Base-by-base conservation (phyloP, 1,139 yeast species). In the Ogataea hybrid region DNA sequence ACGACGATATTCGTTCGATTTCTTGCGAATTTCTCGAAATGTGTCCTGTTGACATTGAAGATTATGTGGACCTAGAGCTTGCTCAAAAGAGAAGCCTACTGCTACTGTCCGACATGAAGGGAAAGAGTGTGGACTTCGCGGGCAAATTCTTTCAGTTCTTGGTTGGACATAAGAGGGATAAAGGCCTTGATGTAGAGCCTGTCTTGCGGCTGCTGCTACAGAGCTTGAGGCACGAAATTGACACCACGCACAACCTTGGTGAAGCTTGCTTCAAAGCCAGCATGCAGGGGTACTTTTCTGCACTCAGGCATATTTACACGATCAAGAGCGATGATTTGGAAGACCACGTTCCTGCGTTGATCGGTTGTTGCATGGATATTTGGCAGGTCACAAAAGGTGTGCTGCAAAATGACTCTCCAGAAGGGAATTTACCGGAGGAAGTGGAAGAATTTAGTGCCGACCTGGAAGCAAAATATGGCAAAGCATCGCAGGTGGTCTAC, bases 101-200 rank as follows among this genome's bases (percentile, higher is more conserved):
- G 0, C 65, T 81, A 58, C 61, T 87, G 37, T 56, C 66, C 5
- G 80, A 79, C 38, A 67, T 77, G 51, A 77, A 80, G 36, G 94
- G 90, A 17, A 75, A 89, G 44, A 78, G 73, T 47, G 84, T 89
- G 39, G 97, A 90, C 49, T 83, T 90, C 20, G 96, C 94, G 8
- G 90, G 96, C 0, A 73, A 81, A 32, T 65, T 82, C 11, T 64
- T 83, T 31, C 77, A 75, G 51, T 71, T 83, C 47, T 48, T 75
- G 36, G 71, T 63, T n/a, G 55, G 55, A 27, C 50, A 53, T 37
- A 46, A 51, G 5, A 46, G 50, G 11, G 8, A 6, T n/a, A 37
- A 43, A 39, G 48, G 53, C 11, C 52, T 53, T 3, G 47, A 57
- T 6, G 49, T 57, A 11, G 41, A 46, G n/a, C 54, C 51, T 2